phyloP scores from a whole-genome alignment of 768 basidiomycete genomes.

The Ramaria rubella region DNA sequence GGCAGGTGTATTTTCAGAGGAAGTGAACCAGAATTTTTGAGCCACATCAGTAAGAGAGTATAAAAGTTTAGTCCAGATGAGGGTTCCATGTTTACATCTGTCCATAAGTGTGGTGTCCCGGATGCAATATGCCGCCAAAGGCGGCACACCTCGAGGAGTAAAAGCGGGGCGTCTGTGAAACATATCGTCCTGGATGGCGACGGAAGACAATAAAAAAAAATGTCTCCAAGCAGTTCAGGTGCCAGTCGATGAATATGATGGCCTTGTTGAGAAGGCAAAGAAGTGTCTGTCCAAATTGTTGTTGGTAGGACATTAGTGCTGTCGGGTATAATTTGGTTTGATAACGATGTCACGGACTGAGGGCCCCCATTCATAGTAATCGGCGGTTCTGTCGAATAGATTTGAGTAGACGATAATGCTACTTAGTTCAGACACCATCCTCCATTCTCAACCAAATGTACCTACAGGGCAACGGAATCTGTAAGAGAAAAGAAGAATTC shows the following conservation, averaged over 20 bases:
- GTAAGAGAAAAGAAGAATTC: too few species aligned
- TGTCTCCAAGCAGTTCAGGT: not conserved
- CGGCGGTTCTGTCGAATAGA: too few species aligned
- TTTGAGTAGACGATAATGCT: too few species aligned
- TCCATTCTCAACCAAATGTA: too few species aligned
- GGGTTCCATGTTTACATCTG: not conserved
- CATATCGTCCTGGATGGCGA: not conserved
- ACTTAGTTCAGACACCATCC: too few species aligned
- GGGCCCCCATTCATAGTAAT: too few species aligned
- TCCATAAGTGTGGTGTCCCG: constrained; percentile 1
- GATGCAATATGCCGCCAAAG: constrained; percentile 1
- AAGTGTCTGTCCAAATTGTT: not conserved
- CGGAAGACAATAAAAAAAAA: constrained; percentile 3
- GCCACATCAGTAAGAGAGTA: not conserved
- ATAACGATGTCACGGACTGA: too few species aligned
- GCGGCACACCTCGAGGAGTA: not conserved
- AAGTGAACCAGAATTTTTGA: not conserved
- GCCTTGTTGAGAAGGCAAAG: not conserved
- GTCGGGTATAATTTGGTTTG: too few species aligned
- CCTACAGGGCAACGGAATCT: too few species aligned
- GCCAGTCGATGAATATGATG: not conserved
- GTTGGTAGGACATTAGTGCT: not conserved
- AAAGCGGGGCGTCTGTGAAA: not conserved
- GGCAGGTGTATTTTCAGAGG: not conserved
- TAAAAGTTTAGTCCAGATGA: not conserved